A percentile compares a stretch with the other conserved stretches of the same genome.
phyloP scores from a whole-genome alignment of 495 filamentous ascomycete genomes.

The Aspergillus steynii region DNA sequence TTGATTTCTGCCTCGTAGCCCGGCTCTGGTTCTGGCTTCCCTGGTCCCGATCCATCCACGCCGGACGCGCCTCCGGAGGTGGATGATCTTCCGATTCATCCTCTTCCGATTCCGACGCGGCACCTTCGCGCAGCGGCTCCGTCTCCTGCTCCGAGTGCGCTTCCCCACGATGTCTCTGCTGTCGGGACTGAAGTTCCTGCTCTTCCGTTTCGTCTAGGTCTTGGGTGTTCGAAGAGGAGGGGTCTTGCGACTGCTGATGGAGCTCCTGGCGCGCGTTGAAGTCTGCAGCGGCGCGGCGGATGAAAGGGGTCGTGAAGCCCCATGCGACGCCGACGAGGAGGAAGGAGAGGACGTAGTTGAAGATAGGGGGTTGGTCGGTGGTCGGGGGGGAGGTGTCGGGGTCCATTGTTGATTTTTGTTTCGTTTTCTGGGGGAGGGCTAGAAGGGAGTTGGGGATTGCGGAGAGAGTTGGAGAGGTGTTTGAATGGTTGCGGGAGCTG shows the following conservation, averaged over 20 bases:
- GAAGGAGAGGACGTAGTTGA: constrained; percentile 85
- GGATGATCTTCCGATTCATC: constrained; percentile 26
- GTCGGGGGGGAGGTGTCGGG: constrained; percentile 26
- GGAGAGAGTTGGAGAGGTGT: background rate
- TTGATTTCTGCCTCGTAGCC: constrained; percentile 13
- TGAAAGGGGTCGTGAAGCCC: constrained; percentile 65
- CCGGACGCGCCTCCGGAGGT: constrained; percentile 21
- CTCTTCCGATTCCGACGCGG: background rate
- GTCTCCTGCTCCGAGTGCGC: background rate
- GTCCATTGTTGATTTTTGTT: constrained; percentile 25
- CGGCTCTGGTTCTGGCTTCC: background rate
- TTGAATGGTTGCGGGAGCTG: too few relatives aligned
- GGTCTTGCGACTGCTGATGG: constrained; percentile 15
- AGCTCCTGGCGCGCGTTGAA: constrained; percentile 53
- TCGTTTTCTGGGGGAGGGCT: background rate
- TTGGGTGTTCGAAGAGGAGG: constrained; percentile 9
- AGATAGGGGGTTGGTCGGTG: constrained; percentile 53
- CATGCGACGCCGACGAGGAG: constrained; percentile 89
- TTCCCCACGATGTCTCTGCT: constrained; percentile 11
- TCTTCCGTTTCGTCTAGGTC: background rate
- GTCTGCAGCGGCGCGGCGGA: constrained; percentile 58
- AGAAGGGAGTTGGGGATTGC: background rate
- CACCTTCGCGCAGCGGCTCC: background rate
- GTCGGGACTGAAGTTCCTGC: constrained; percentile 22
- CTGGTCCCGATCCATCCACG: constrained; percentile 25